phyloP scores from a whole-genome alignment of 2,329 filamentous ascomycete species.

The Phyllosticta paracitricarpa region DNA sequence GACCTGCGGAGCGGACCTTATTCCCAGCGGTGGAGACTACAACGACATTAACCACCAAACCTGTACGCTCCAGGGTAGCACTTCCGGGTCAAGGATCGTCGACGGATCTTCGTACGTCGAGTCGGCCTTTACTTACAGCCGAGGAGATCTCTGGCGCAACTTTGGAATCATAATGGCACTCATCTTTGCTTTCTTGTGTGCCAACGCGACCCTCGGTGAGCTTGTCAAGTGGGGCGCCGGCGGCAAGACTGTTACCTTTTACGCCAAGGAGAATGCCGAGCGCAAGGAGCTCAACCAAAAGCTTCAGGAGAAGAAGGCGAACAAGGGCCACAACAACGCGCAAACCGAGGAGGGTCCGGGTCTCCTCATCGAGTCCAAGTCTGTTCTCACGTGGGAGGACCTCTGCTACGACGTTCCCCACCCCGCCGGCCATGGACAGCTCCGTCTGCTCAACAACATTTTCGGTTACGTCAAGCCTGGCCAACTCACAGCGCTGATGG shows the following conservation, averaged over 20 bases:
- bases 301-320: slow-evolving; percentile 46
- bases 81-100: slow-evolving; percentile 53
- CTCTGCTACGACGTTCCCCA: slow-evolving; percentile 74
- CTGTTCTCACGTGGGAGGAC: slow-evolving; percentile 60
- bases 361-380: slow-evolving; percentile 44
- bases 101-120: slow-evolving; percentile 60
- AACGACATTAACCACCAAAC: slow-evolving; percentile 63
- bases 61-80: slow-evolving; percentile 68
- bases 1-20: slow-evolving; percentile 55
- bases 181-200: slow-evolving; percentile 62
- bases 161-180: slow-evolving; percentile 71
- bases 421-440: slow-evolving; percentile 59
- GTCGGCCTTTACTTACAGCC: slow-evolving; percentile 56
- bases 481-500: slow-evolving; percentile 70
- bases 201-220: slow-evolving; percentile 69
- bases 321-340: slow-evolving; percentile 38
- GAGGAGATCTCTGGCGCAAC: slow-evolving; percentile 67
- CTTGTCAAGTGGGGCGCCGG: slow-evolving; percentile 67
- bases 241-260: slow-evolving; percentile 72
- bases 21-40: slow-evolving; percentile 64
- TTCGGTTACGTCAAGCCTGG: slow-evolving; percentile 73
- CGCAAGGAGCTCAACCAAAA: slow-evolving; percentile 55
- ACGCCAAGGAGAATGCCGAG: slow-evolving; percentile 59
- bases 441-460: slow-evolving; percentile 60
- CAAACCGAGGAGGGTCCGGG: slow-evolving; percentile 33